Percentiles rank a stretch among this genome's conserved stretches.
Evolutionary conservation across 1,139 yeast genomes (phyloP).

Genomic region (Debaryomyces coudertii): DNA sequence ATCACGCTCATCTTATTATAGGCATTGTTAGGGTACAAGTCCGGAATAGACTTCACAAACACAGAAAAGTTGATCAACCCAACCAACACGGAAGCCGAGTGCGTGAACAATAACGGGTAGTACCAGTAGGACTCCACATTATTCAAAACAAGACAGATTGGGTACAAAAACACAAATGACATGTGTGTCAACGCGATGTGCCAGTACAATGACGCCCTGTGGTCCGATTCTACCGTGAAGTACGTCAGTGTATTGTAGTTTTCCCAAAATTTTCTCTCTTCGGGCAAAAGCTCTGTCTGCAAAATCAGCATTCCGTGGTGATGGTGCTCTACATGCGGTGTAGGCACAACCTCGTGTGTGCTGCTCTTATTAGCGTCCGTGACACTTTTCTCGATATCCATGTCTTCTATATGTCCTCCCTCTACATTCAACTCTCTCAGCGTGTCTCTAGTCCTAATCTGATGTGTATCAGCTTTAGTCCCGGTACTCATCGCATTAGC

Average conservation of each 20-base stretch:
- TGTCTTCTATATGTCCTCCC: not conserved
- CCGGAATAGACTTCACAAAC: slow-evolving; percentile 62
- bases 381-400: slow-evolving; percentile 2
- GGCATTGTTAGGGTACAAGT: slow-evolving; percentile 74
- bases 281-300: slow-evolving; percentile 66
- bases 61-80: slow-evolving; percentile 63
- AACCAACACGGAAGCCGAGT: slow-evolving; percentile 47
- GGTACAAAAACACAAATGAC: slow-evolving; percentile 64
- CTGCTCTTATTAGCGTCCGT: slow-evolving; percentile 1
- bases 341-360: slow-evolving; percentile 27
- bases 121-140: slow-evolving; percentile 61
- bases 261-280: slow-evolving; percentile 79
- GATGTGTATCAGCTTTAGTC: not conserved
- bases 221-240: slow-evolving; percentile 56
- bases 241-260: slow-evolving; percentile 79
- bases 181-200: slow-evolving; percentile 56
- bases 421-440: not conserved
- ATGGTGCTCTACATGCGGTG: slow-evolving; percentile 56
- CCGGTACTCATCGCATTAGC: slow-evolving; percentile 1
- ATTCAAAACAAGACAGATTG: slow-evolving; percentile 67
- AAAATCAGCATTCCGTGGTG: slow-evolving; percentile 79
- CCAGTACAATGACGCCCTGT: slow-evolving; percentile 54
- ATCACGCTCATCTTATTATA: slow-evolving; percentile 69
- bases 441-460: not conserved
- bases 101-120: slow-evolving; percentile 57